These are phyloP conservation scores for Emergomyces orientalis DNA, from an alignment of 2,329 filamentous ascomycete species.

Conservation along the genomic window DNA sequence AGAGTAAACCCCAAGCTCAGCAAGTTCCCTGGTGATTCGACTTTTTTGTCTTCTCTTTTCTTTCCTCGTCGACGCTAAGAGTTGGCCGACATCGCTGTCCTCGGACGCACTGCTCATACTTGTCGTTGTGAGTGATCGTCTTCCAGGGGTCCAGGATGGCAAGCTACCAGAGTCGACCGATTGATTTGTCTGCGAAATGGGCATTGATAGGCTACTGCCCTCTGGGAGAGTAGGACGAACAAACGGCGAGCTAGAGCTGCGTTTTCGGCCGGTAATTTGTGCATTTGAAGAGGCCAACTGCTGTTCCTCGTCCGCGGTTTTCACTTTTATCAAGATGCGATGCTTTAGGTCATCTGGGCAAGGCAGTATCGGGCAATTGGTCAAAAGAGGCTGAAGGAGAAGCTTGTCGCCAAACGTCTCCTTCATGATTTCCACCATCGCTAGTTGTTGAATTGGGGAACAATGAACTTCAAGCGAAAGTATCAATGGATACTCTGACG, in stretches of 20 bases:
- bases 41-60: constrained; percentile 59
- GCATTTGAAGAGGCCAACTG: constrained; percentile 48
- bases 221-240: constrained; percentile 55
- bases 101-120: constrained; percentile 56
- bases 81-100: constrained; percentile 58
- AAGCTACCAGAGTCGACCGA: constrained; percentile 39
- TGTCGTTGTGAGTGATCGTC: constrained; percentile 44
- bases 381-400: constrained; percentile 63
- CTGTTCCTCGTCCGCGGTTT: constrained; percentile 44
- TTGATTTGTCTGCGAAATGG: constrained; percentile 43
- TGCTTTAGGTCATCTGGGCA: constrained; percentile 77
- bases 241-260: constrained; percentile 71
- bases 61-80: constrained; percentile 46
- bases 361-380: constrained; percentile 60
- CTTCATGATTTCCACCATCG: constrained; percentile 85
- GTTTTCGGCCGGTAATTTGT: constrained; percentile 35
- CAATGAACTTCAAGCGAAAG: constrained; percentile 96
- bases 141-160: constrained; percentile 41
- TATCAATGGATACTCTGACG: constrained; percentile 80
- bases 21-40: constrained; percentile 77
- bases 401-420: constrained; percentile 73
- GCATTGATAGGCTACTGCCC: constrained; percentile 36
- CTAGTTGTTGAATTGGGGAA: constrained; percentile 66
- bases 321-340: constrained; percentile 88
- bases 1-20: constrained; percentile 74